Percentiles rank a stretch among this genome's conserved stretches.
Conservation (phyloP, 1,139 yeast species). For the Lizanozyma gosingica region DNA sequence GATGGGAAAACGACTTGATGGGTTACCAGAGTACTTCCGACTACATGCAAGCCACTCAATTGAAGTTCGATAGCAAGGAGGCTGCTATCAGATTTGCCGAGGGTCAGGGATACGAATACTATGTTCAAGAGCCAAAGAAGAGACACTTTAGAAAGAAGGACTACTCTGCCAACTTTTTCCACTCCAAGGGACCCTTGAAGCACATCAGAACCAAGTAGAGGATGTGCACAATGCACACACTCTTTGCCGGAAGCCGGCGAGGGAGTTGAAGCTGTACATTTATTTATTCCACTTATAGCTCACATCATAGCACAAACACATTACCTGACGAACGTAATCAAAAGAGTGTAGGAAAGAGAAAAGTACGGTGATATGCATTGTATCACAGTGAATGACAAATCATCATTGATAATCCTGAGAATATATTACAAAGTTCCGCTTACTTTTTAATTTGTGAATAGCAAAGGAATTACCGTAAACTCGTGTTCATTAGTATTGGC, state of each 20-base stretch:
- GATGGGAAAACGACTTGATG: slow-evolving; percentile 87
- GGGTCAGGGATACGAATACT: slow-evolving; percentile 82
- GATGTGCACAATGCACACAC: not conserved
- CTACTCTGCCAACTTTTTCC: slow-evolving; percentile 64
- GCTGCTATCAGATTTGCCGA: slow-evolving; percentile 74
- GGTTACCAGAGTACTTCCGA: slow-evolving; percentile 81
- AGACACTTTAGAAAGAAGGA: slow-evolving; percentile 71
- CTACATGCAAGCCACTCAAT: slow-evolving; percentile 78
- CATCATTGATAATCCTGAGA: no score
- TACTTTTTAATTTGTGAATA: no score
- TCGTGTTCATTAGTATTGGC: no score
- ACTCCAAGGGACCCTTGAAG: slow-evolving; percentile 64
- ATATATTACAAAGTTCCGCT: no score
- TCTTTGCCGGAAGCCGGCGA: no score
- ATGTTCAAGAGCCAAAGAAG: slow-evolving; percentile 72
- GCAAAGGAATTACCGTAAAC: no score
- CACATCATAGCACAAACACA: no score
- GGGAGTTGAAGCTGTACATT: no score
- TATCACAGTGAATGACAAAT: no score
- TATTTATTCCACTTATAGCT: not conserved
- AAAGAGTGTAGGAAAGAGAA: no score
- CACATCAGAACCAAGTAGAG: slow-evolving; percentile 68
- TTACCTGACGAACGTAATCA: no score
- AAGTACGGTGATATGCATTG: no score
- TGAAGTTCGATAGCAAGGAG: slow-evolving; percentile 69